Percentiles rank a stretch among this genome's conserved stretches.
These are phyloP conservation scores for Phyllosticta citribraziliensis DNA, from an alignment of 2,329 filamentous ascomycete genomes.

Conservation along the genomic window DNA sequence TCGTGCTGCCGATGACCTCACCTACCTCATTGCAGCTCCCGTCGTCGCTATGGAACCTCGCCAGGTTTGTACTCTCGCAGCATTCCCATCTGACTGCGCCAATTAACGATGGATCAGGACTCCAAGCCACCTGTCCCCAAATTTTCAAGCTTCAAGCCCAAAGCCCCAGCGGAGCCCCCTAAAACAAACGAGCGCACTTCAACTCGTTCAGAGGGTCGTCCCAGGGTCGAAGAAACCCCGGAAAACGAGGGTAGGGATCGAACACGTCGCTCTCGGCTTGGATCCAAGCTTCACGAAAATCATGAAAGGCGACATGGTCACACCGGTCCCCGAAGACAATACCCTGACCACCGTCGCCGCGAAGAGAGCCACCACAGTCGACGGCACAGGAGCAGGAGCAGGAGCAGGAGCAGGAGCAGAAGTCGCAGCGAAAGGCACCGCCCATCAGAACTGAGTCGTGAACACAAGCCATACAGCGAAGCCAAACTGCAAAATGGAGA, in stretches of 20 bases:
- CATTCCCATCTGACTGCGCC: not conserved
- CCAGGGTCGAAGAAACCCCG: not conserved
- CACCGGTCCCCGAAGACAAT: not conserved
- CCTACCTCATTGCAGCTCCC: not conserved
- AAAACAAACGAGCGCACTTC: conserved; percentile 8
- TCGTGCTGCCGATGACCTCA: conserved; percentile 5
- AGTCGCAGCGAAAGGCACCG: not conserved
- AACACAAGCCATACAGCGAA: not conserved
- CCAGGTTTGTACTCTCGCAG: conserved; percentile 1
- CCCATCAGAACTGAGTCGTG: not conserved
- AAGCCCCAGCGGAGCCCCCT: conserved; percentile 16
- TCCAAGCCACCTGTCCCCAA: conserved; percentile 45
- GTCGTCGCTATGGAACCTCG: not conserved
- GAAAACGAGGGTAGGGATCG: not conserved
- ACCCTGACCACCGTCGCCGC: not conserved
- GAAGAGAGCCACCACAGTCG: not conserved
- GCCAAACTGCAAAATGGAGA: not conserved
- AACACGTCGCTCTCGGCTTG: not conserved
- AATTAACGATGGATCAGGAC: conserved; percentile 11
- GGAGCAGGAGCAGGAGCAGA: not conserved
- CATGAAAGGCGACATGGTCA: not conserved
- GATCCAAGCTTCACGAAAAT: not conserved
- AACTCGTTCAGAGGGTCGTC: not conserved
- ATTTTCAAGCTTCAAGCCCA: conserved; percentile 64
- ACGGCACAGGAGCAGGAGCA: not conserved